Percentiles rank a stretch among this genome's conserved stretches.
Conservation (phyloP, 192 early-diverging fungal genomes). For the Gonapodya sp. region DNA sequence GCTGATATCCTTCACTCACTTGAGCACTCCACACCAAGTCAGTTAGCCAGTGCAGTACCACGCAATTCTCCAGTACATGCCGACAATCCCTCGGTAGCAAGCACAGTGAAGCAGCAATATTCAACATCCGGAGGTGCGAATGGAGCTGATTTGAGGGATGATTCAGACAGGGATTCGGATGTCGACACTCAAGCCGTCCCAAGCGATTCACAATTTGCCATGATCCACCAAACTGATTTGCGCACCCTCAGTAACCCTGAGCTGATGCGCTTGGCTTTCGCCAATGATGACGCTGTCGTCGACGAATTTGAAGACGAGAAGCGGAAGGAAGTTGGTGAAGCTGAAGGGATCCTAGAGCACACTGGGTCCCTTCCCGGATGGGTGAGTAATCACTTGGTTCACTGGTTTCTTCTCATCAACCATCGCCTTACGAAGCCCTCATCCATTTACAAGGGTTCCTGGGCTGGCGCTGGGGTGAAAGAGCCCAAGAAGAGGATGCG, state of each 20-base stretch:
- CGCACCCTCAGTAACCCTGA: slow-evolving; percentile 62
- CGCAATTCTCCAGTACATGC: too few species aligned
- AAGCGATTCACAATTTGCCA: slow-evolving; percentile 32
- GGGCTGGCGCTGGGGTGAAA: slow-evolving; percentile 58
- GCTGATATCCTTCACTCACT: not conserved
- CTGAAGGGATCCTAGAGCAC: slow-evolving; percentile 59
- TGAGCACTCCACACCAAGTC: not conserved
- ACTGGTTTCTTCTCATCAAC: too few species aligned
- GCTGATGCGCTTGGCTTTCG: slow-evolving; percentile 87
- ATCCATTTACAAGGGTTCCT: slow-evolving; percentile 53
- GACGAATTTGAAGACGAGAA: slow-evolving; percentile 88
- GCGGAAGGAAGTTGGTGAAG: slow-evolving; percentile 50
- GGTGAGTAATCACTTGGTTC: slow-evolving; percentile 26
- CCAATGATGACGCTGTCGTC: slow-evolving; percentile 79
- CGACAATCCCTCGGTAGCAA: too few species aligned
- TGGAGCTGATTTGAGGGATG: slow-evolving; percentile 13
- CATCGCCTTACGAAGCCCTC: too few species aligned
- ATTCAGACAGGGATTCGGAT: slow-evolving; percentile 21
- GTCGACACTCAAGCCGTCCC: slow-evolving; percentile 16
- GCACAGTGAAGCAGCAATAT: too few species aligned
- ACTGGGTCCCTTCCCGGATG: slow-evolving; percentile 89
- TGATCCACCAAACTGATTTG: slow-evolving; percentile 46
- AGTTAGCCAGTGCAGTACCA: too few species aligned
- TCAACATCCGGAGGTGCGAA: too few species aligned
- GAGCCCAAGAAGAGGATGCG: slow-evolving; percentile 2